phyloP scores from a whole-genome alignment of 1,139 yeast genomes.

The Pichia sp. region DNA sequence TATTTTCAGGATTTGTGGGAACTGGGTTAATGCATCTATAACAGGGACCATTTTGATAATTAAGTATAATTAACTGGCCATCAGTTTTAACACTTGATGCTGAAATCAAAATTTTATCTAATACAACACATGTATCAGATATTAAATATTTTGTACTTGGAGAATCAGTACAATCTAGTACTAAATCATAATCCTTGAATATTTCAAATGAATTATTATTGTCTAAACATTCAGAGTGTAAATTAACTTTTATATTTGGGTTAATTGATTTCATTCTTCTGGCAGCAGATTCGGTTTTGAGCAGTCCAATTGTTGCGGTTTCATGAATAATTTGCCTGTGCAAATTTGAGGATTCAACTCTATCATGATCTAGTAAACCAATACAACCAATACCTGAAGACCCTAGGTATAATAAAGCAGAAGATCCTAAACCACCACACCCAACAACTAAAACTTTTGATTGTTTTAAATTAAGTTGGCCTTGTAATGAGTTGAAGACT shows the following conservation, averaged over 20 bases:
- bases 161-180: slow-evolving; percentile 92
- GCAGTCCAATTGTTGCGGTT: slow-evolving; percentile 55
- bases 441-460: slow-evolving; percentile 74
- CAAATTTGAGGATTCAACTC: slow-evolving; percentile 75
- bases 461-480: slow-evolving; percentile 53
- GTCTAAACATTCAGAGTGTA: slow-evolving; percentile 48
- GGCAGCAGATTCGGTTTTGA: slow-evolving; percentile 76
- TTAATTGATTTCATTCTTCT: slow-evolving; percentile 48
- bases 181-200: slow-evolving; percentile 58
- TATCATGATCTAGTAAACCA: slow-evolving; percentile 85
- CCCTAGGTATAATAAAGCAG: slow-evolving; percentile 75
- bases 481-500: slow-evolving; percentile 46
- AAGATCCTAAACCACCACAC: slow-evolving; percentile 96
- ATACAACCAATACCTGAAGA: slow-evolving; percentile 85
- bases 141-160: slow-evolving; percentile 83
- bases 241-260: slow-evolving; percentile 53
- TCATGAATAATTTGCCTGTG: slow-evolving; percentile 87
- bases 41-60: slow-evolving; percentile 77
- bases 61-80: slow-evolving; percentile 78
- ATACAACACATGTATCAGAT: slow-evolving; percentile 74
- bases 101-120: slow-evolving; percentile 69
- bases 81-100: slow-evolving; percentile 91
- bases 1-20: slow-evolving; percentile 83
- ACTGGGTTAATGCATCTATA: slow-evolving; percentile 88
- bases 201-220: slow-evolving; percentile 59